Evolutionary conservation across 768 basidiomycete species (phyloP), one percentile per base, ranked within the genome.

Genomic region (Coprinopsis marcescibilis): DNA sequence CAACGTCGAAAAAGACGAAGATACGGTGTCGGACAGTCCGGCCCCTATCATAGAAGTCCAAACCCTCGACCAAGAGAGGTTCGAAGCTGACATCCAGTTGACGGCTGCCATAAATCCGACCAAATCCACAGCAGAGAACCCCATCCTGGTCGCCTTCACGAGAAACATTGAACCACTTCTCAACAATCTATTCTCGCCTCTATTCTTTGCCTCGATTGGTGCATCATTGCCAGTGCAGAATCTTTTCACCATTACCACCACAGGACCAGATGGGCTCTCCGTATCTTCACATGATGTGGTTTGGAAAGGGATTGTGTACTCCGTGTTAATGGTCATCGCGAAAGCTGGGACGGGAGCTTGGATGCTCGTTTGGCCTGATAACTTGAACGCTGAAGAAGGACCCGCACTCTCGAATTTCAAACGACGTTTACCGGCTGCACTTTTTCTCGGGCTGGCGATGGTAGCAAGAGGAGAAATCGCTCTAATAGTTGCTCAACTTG

Each of bases 121-220:
- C n/a, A n/a, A n/a, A n/a, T n/a, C n/a, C n/a, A n/a, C n/a, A 30
- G 26, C 11, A 34, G 15, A 8, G 19, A 47, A 49, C 42, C 70
- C 71, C 13, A 34, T 73, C 14, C 63, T 73, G 41, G 53, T 64
- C 35, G 57, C 59, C 35, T 52, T 85, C 27, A 39, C 19, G 4
- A 3, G 20, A 12, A 43, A 33, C 25, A 36, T 49, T 19, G 13
- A 44, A n/a, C 43, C 41, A 3, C 48, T 49, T 20, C 48, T 49
- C 19, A 30, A 11, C 4, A 43, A 43, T 19, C 48, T 49, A 4
- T 64, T 85, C 20, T 69, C 72, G 0, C 83, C 85, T 1, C 57
- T 85, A 2, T 85, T 85, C 67, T 85, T 85, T 51, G 78, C 74
- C 4, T 80, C 78, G 29, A 80, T 85, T 36, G 83, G 82, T 1